Percentiles rank a stretch among this genome's conserved stretches.
Evolutionary conservation across 305 asterid species (phyloP).

Genomic region (Stenogyne calaminthoides): DNA sequence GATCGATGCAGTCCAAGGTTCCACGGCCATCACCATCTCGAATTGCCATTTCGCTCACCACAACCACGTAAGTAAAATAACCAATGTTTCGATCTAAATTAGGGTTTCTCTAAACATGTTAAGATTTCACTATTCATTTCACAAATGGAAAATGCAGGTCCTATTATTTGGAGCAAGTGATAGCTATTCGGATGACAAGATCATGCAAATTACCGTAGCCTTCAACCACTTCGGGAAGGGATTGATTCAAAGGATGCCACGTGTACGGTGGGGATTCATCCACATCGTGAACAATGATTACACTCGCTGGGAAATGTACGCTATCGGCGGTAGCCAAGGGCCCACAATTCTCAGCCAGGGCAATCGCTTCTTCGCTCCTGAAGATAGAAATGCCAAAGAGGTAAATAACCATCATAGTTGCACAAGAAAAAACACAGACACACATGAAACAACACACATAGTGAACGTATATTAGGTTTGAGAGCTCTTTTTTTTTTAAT

Average conservation of each 20-base stretch:
- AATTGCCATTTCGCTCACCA: constrained; percentile 67
- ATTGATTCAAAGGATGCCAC: constrained; percentile 64
- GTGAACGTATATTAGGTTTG: neutral
- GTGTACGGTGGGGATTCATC: constrained; percentile 55
- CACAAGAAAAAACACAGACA: neutral
- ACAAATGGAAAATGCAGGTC: constrained; percentile 36
- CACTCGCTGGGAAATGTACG: constrained; percentile 71
- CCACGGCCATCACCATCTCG: constrained; percentile 80
- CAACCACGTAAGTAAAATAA: constrained; percentile 43
- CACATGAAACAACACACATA: neutral
- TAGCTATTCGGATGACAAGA: constrained; percentile 40
- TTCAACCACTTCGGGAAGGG: constrained; percentile 76
- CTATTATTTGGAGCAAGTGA: constrained; percentile 64
- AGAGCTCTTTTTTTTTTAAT: neutral
- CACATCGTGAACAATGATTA: constrained; percentile 68
- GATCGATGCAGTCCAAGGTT: constrained; percentile 54
- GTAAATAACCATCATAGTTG: constrained; percentile 27
- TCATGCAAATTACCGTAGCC: constrained; percentile 61
- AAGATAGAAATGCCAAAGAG: constrained; percentile 49
- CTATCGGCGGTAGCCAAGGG: constrained; percentile 73
- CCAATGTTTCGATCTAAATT: neutral
- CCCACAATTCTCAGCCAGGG: constrained; percentile 83
- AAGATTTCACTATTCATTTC: no score
- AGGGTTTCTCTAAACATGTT: no score
- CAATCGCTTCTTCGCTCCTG: constrained; percentile 59